These are phyloP conservation scores for Blumeria graminis DNA, from an alignment of 2,329 filamentous ascomycete species.

Conservation along the genomic window DNA sequence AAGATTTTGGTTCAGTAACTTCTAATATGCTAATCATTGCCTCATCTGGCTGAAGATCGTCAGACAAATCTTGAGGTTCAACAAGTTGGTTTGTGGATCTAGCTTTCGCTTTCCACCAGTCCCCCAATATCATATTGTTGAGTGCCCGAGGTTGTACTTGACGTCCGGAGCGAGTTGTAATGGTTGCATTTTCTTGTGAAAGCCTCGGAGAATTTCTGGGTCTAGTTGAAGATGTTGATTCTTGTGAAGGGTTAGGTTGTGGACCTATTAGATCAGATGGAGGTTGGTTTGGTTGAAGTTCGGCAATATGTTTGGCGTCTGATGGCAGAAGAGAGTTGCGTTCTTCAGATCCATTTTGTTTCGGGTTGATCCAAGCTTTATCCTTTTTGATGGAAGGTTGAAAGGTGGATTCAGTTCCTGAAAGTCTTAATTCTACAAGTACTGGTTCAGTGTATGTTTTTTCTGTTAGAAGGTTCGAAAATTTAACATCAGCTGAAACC, in stretches of 20 bases:
- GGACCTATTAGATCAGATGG: neutral
- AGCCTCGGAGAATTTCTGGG: neutral
- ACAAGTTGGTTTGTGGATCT: neutral
- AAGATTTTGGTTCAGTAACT: neutral
- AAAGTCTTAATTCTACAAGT: too few relatives aligned
- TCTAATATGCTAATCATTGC: neutral
- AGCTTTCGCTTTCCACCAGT: neutral
- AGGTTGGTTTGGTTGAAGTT: neutral
- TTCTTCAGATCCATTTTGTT: neutral
- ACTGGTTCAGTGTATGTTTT: too few relatives aligned
- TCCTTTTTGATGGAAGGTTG: neutral
- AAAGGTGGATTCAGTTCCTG: neutral
- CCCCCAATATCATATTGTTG: neutral
- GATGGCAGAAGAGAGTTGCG: neutral
- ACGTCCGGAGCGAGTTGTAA: neutral
- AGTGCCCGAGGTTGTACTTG: neutral
- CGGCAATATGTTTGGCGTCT: neutral
- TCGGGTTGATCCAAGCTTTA: neutral
- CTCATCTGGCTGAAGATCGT: neutral
- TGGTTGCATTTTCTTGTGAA: neutral
- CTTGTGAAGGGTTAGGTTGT: neutral
- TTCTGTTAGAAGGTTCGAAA: neutral
- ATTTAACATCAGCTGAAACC: neutral
- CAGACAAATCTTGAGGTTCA: neutral
- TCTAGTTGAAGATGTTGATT: neutral